Base-by-base conservation (phyloP, 495 filamentous ascomycete species). In the Aspergillus sparsus region DNA sequence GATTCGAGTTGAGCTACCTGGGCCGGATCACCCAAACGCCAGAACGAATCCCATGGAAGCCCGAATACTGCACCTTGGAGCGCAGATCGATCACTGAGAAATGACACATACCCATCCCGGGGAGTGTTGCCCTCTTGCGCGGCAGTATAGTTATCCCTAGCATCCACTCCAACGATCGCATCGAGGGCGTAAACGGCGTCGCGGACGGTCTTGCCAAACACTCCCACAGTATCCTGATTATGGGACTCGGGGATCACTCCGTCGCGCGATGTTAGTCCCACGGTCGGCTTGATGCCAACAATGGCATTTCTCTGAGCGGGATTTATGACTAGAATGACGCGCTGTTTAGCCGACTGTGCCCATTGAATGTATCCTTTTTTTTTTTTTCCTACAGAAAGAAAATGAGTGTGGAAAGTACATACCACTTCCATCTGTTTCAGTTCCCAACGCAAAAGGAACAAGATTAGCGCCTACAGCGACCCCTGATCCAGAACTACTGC, bases 371-470 rank as follows among this genome's bases (percentile, higher is more conserved):
- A n/a, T n/a, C n/a, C n/a, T n/a, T n/a, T n/a, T n/a, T n/a, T n/a
- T n/a, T n/a, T n/a, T n/a, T n/a, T n/a, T n/a, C n/a, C n/a, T n/a
- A n/a, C n/a, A n/a, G n/a, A n/a, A n/a, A n/a, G n/a, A n/a, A n/a
- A n/a, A n/a, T n/a, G 31, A 44, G 15, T 12, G 34, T 15, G 27
- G 16, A 16, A 21, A 13, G 33, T 27, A 70, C 82, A 18, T 64
- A 74, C 74, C 82, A 74, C 84, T 87, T 13, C 86, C 86, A 67
- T 91, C 88, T 0, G 87, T 91, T 71, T 90, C 88, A 0, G 88
- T 89, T n/a, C 88, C 88, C 6, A 90, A 66, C 1, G 85, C 76
- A 68, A 90, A 85, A 0, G 82, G 75, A 34, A 86, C 71, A 35
- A 84, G 61, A 65, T 90, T 90, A 18, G 81, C 80, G 2, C 82